Percentiles rank a stretch among this genome's conserved stretches.
Conservation (phyloP, 1,284 basidiomycete species). For the Cryptococcus jaspeensis region DNA sequence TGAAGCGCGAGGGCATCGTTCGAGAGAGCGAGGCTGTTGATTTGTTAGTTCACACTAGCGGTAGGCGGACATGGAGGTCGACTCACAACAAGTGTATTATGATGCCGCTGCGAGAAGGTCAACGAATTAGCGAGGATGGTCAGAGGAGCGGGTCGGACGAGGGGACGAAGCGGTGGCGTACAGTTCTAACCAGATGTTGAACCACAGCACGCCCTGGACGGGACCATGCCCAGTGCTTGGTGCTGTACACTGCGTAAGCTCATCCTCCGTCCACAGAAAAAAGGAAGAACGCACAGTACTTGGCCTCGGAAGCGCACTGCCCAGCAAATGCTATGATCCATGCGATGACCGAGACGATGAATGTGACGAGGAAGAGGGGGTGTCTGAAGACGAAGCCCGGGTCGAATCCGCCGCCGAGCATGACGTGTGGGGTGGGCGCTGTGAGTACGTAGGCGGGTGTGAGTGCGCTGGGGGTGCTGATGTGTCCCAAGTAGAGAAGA, state of each 20-base stretch:
- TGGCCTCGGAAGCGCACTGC: slow-evolving; percentile 35
- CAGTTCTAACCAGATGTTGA: slow-evolving; percentile 68
- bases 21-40: slow-evolving; percentile 36
- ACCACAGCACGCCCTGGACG: slow-evolving; percentile 76
- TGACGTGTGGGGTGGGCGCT: slow-evolving; percentile 7
- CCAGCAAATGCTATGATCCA: slow-evolving; percentile 74
- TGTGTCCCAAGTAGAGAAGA: too few relatives aligned
- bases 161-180: slow-evolving; percentile 18
- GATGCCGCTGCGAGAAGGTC: slow-evolving; percentile 21
- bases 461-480: too few relatives aligned
- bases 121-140: slow-evolving; percentile 61
- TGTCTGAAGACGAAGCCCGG: slow-evolving; percentile 67
- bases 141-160: slow-evolving; percentile 11
- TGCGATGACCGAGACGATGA: slow-evolving; percentile 74
- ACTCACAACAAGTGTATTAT: slow-evolving; percentile 48
- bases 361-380: slow-evolving; percentile 84
- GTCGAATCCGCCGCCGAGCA: slow-evolving; percentile 38
- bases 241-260: slow-evolving; percentile 9
- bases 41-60: neutral
- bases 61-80: neutral
- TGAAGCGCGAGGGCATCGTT: slow-evolving; percentile 40
- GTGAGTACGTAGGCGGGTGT: too few relatives aligned
- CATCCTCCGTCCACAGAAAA: neutral
- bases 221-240: slow-evolving; percentile 21
- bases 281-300: slow-evolving; percentile 18